phyloP scores from a whole-genome alignment of 495 filamentous ascomycete genomes.

The Rhypophila decipiens region DNA sequence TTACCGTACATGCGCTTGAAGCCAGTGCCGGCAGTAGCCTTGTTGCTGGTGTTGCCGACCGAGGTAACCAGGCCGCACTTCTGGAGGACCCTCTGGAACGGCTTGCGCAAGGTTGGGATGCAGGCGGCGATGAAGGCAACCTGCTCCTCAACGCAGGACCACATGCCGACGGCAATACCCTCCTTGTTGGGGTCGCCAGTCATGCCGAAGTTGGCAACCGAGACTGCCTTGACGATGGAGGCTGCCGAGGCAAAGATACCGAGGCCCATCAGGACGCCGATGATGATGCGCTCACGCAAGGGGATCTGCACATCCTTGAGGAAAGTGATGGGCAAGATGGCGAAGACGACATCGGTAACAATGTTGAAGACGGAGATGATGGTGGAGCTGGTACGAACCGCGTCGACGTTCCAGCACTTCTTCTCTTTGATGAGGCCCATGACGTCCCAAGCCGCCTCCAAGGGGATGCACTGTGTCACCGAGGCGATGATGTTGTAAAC shows the following conservation, averaged over 20 bases:
- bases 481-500: constrained; percentile 9
- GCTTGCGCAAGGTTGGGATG: constrained; percentile 10
- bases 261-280: constrained; percentile 13
- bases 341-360: constrained; percentile 14
- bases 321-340: constrained; percentile 14
- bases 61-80: constrained; percentile 5
- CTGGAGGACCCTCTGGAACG: constrained; percentile 10
- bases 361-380: constrained; percentile 15
- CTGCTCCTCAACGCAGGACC: constrained; percentile 14
- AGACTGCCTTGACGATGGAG: constrained; percentile 13
- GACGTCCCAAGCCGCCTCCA: constrained; percentile 12
- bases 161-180: constrained; percentile 12
- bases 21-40: background rate
- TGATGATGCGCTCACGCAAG: constrained; percentile 14
- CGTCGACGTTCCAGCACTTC: constrained; percentile 8
- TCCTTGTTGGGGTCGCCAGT: constrained; percentile 10
- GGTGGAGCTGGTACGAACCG: constrained; percentile 10
- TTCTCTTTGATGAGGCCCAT: constrained; percentile 4
- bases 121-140: constrained; percentile 15
- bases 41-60: background rate
- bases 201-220: constrained; percentile 10
- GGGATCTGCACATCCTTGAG: constrained; percentile 12
- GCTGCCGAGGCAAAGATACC: constrained; percentile 13
- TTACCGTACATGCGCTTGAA: background rate
- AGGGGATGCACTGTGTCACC: constrained; percentile 11